A percentile compares a stretch with the other conserved stretches of the same genome.
Evolutionary conservation across 768 basidiomycete species (phyloP).

Genomic region (Daedalea quercina): DNA sequence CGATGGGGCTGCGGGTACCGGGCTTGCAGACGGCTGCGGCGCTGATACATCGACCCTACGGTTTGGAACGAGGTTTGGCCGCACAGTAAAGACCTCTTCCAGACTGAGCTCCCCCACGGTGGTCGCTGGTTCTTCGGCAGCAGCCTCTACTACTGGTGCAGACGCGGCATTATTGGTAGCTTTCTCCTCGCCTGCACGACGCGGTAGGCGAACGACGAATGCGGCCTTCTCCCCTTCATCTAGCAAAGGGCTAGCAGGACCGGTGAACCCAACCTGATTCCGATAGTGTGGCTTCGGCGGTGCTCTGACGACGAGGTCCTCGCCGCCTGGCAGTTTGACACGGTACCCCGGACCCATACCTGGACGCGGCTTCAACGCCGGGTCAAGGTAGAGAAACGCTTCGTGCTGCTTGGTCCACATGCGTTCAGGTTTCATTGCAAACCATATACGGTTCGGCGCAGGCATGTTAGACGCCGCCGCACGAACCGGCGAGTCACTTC

Average conservation of each 20-base stretch:
- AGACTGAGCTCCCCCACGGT: conserved; percentile 32
- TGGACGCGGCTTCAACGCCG: conserved; percentile 48
- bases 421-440: conserved; percentile 68
- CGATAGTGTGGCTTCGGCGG: conserved; percentile 16
- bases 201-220: conserved; percentile 48
- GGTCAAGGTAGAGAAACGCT: conserved; percentile 62
- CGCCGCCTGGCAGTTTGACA: conserved; percentile 53
- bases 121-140: conserved; percentile 18
- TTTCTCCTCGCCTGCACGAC: conserved; percentile 31
- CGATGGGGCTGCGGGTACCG: neutral
- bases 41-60: conserved; percentile 22
- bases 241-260: conserved; percentile 18
- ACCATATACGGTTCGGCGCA: conserved; percentile 51
- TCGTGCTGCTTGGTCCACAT: conserved; percentile 84
- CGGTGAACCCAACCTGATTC: conserved; percentile 3
- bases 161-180: conserved; percentile 10
- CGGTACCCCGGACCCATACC: conserved; percentile 50
- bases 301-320: conserved; percentile 38
- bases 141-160: conserved; percentile 4
- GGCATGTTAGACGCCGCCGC: conserved; percentile 19
- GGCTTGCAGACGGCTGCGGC: conserved; percentile 10
- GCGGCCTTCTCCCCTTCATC: conserved; percentile 41
- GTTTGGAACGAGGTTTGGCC: conserved; percentile 39
- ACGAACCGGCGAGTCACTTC: conserved; percentile 11
- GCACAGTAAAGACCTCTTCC: conserved; percentile 55